Base-by-base conservation (phyloP, 257 asterid genomes). In the Capsicum rhomboideum region DNA sequence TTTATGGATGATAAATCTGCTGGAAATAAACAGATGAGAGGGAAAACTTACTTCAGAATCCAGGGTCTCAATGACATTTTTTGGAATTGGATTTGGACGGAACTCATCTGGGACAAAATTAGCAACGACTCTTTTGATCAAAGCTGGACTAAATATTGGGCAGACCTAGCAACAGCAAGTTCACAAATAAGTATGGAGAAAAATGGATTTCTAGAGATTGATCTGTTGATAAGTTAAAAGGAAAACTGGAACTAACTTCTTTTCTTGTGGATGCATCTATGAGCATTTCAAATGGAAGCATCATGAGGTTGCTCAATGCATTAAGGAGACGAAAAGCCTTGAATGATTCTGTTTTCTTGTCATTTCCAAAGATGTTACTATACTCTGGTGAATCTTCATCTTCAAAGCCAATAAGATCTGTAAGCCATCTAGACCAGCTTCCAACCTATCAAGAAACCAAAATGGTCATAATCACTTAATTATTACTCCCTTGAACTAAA, bases 51-150 rank as follows among this genome's bases (percentile, higher is more conserved):
- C 97, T 94, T 96, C 98, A 10, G 89, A 78, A 83, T 87, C 90
- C 77, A 96, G 93, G 58, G 95, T 91, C 21, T 90, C 85, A 40
- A 93, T 75, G 82, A 94, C 90, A 88, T 84, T 83, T 28, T 53
- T 88, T 16, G 99, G 98, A 81, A 96, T 90, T 29, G 97, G 97
- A 9, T 91, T 82, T 28, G 99, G 98, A 83, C 92, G 91, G 90
- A 96, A 96, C 84, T 94, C 98, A 66, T 96, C 99, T 0, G 98
- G 99, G 66, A 94, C 92, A 79, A 93, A 96, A 86, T 90, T 91
- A 71, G 84, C 79, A 12, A 93, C 89, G 63, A 93, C 92, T 90
- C 92, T 85, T 84, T 88, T 95, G 92, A 96, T 90, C 91, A 94
- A 82, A n/a, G 82, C 50, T 8, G 97, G 92, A 79, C 97, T 98